These are phyloP conservation scores for Trichosanthes cucumerina DNA, from an alignment of 306 rosid genomes.

Conservation along the genomic window DNA sequence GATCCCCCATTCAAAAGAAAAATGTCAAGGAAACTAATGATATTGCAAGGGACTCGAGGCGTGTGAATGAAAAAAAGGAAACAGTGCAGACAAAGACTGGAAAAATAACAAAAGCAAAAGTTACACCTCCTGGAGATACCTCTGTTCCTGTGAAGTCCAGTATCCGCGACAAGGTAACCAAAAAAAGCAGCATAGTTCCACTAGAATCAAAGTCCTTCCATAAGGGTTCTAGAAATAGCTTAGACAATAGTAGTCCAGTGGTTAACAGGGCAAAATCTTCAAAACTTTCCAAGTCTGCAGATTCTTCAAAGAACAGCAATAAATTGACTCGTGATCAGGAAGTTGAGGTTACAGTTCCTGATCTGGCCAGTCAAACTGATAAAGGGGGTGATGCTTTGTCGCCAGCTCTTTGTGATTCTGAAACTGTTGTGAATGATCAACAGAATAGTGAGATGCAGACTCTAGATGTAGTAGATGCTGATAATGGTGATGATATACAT, in stretches of 20 bases:
- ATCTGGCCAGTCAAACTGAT: slow-evolving; percentile 40
- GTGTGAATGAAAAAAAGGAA: slow-evolving; percentile 46
- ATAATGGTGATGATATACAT: slow-evolving; percentile 22
- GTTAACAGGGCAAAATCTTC: slow-evolving; percentile 47
- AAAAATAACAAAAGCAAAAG: slow-evolving; percentile 46
- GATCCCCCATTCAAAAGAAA: slow-evolving; percentile 38
- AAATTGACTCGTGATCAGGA: slow-evolving; percentile 37
- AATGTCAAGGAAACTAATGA: slow-evolving; percentile 45
- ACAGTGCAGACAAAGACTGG: slow-evolving; percentile 32
- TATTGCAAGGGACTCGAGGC: slow-evolving; percentile 32
- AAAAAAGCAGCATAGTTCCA: slow-evolving; percentile 91
- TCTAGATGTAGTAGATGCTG: slow-evolving; percentile 30
- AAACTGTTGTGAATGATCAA: slow-evolving; percentile 31
- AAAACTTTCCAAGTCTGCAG: slow-evolving; percentile 39
- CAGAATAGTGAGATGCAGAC: slow-evolving; percentile 31
- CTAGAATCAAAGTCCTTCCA: slow-evolving; percentile 88
- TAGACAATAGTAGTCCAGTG: slow-evolving; percentile 27
- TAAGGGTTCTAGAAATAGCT: slow-evolving; percentile 56
- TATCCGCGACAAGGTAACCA: slow-evolving; percentile 49
- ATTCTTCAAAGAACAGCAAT: slow-evolving; percentile 31
- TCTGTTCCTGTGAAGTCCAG: slow-evolving; percentile 41
- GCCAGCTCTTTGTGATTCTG: slow-evolving; percentile 29
- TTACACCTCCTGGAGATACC: slow-evolving; percentile 36
- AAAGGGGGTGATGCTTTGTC: slow-evolving; percentile 29
- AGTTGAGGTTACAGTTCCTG: slow-evolving; percentile 38